phyloP scores from a whole-genome alignment of 352 stramenopile genomes.

The Globisporangium apiculatum region DNA sequence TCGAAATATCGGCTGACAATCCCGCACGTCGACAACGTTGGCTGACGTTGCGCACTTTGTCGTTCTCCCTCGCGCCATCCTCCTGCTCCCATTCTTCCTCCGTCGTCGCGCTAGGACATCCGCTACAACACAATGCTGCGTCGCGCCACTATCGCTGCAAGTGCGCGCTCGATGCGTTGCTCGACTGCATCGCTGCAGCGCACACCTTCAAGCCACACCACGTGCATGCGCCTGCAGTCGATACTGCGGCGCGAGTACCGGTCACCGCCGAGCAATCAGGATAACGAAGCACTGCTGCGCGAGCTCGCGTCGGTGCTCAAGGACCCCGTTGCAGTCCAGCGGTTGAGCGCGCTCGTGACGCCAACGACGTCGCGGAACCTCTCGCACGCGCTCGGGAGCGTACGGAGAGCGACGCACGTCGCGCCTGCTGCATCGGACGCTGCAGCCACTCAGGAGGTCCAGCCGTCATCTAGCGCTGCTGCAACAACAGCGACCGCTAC shows the following conservation, averaged over 20 bases:
- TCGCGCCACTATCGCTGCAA: neutral
- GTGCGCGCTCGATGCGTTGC: neutral
- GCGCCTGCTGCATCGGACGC: neutral
- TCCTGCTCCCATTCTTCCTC: no score
- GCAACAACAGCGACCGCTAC: neutral
- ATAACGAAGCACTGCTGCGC: conserved; percentile 34
- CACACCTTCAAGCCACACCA: neutral
- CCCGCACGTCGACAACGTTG: neutral
- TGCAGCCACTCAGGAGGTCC: neutral
- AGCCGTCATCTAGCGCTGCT: neutral
- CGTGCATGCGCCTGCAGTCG: neutral
- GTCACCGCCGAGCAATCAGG: conserved; percentile 7
- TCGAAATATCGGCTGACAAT: no score
- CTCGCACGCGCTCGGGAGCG: conserved; percentile 27
- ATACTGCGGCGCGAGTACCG: conserved; percentile 5
- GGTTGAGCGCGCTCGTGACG: conserved; percentile 33
- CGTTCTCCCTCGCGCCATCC: neutral
- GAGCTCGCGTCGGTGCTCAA: conserved; percentile 32
- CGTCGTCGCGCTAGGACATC: no score
- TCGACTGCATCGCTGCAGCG: neutral
- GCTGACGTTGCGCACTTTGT: neutral
- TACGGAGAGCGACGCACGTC: conserved; percentile 13
- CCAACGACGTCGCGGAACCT: conserved; percentile 45
- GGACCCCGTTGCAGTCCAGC: conserved; percentile 23
- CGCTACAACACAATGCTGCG: neutral